Base-by-base conservation (phyloP, 306 rosid species). In the Quercus suber region DNA sequence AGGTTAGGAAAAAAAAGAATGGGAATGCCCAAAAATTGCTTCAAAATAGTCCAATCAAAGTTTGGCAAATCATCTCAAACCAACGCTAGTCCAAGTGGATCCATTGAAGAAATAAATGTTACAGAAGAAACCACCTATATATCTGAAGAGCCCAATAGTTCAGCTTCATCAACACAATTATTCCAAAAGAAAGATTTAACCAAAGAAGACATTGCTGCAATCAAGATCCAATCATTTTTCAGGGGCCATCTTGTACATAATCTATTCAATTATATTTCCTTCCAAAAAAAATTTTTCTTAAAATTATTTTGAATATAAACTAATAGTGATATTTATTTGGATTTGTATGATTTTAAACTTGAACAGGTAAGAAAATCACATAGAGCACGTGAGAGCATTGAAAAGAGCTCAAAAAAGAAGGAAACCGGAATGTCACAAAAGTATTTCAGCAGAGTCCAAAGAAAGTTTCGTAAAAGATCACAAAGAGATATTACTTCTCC, bases 211-310 rank as follows among this genome's bases (percentile, higher is more conserved):
- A 35, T 71, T 30, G 92, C 93, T 0, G 95, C 93, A 65, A 85
- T 76, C 56, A 91, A 82, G 73, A 91, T 95, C 81, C 99, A 95
- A 83, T 87, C 98, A 43, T 83, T 55, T 74, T 91, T 91, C 84
- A 84, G 97, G 86, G 91, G 90, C 69, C 95, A 92, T 82, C 99
- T 95, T 59, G 99, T 91, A 90, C 57, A 69, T 11, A 6, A 12
- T 21, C 30, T 13, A 59, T 20, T 3, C 65, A 17, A 59, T 9
- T 41, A 41, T 41, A 41, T 41, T 41, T 41, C 3, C 12, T 41
- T 41, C 45, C 45, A 41, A 41, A 37, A 2, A 6, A 0, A 1
- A 1, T 1, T 27, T 27, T 4, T 41, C 1, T 41, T 41, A 0
- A 8, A 41, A 41, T 8, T 37, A 41, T 41, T 41, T 41, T 41